Evolutionary conservation across 169 alveolate species (phyloP), one percentile per base, ranked within the genome.

Genomic region (Sarcocystis neurona): DNA sequence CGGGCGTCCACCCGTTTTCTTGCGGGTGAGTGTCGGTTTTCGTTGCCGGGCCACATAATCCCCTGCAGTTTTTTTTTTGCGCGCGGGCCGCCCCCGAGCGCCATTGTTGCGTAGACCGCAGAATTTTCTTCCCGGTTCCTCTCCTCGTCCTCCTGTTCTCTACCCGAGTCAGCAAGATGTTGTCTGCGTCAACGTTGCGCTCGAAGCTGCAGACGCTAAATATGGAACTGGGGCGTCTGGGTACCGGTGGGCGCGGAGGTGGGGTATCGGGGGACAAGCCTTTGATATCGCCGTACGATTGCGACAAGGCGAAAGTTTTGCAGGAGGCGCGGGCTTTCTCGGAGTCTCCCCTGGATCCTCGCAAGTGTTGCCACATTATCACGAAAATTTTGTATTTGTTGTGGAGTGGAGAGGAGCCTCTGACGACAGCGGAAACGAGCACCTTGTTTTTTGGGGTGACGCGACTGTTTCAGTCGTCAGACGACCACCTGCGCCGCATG

Each of bases 401-500:
- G 79, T 66, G 47, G 78, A 60, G 70, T 50, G 88, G 84, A 2
- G 93, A 92, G n/a, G 98, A 95, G 66, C 94, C 85, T n/a, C 92
- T 97, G 82, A 91, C 99, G 47, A 96, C 95, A 43, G 94, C 93
- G 74, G 99, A 98, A 87, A 92, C 97, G 66, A 94, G 98, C 12
- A 97, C 95, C 86, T 90, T 98, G 63, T 98, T 98, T 90, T 98
- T 98, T 93, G 97, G 98, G 37, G 97, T 96, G n/a, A 97, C 99
- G 48, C 96, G 98, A 82, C 96, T 98, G 44, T 97, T 97, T 93
- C 99, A 98, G 91, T 95, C 98, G 2, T 92, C 94, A 47, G 94
- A 97, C 86, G 97, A 96, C 75, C 90, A 96, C 50, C 94, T 98
- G 77, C 92, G 99, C 47, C 94, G 99, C 46, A 94, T 98, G 94